Conservation (phyloP, 352 stramenopile species). For the Phytophthora brassicae region DNA sequence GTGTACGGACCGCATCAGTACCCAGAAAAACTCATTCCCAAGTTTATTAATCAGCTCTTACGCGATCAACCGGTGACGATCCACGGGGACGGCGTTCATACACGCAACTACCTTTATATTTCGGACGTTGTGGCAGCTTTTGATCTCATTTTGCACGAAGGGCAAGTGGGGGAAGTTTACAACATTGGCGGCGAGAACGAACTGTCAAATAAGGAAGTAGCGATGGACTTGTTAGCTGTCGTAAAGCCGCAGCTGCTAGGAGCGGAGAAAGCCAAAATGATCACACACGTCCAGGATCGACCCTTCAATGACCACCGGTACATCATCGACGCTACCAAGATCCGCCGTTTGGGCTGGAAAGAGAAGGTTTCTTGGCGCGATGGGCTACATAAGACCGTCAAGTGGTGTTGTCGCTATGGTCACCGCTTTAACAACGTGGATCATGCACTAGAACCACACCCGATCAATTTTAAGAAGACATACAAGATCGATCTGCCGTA, state of each 20-base stretch:
- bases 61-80: constrained; percentile 90
- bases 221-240: constrained; percentile 84
- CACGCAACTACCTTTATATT: constrained; percentile 97
- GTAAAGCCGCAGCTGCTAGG: constrained; percentile 48
- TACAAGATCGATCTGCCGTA: constrained; percentile 43
- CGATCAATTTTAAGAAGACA: constrained; percentile 74
- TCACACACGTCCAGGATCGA: constrained; percentile 87
- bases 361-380: constrained; percentile 93
- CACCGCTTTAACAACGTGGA: constrained; percentile 86
- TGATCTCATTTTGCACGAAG: constrained; percentile 95
- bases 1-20: constrained; percentile 99
- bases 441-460: constrained; percentile 78
- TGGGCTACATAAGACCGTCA: constrained; percentile 89
- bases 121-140: constrained; percentile 96
- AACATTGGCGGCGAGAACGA: constrained; percentile 94
- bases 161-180: constrained; percentile 92
- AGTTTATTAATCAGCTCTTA: constrained; percentile 97
- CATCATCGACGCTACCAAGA: constrained; percentile 93
- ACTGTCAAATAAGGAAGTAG: constrained; percentile 77
- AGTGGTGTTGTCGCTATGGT: constrained; percentile 87
- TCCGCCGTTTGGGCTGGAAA: constrained; percentile 92
- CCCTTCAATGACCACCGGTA: constrained; percentile 98
- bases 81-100: constrained; percentile 95
- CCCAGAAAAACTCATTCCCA: constrained; percentile 98
- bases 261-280: constrained; percentile 48